These are phyloP conservation scores for Pelargonium citronellum DNA, from an alignment of 441 rosid species.

Conservation along the genomic window DNA sequence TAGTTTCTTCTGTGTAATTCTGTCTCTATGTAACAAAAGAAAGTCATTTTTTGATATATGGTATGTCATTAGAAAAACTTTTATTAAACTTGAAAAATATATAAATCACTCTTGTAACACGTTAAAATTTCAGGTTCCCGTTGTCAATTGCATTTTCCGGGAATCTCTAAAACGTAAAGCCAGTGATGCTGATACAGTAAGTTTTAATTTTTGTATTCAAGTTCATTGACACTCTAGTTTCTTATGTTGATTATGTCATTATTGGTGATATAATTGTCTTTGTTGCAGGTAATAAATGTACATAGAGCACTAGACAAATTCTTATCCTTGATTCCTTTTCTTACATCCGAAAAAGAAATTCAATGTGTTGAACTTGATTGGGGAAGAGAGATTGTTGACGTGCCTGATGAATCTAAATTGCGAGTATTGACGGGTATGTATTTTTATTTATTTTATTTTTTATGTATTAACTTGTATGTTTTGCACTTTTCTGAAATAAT, in stretches of 20 bases:
- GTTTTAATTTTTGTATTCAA: constrained; percentile 20
- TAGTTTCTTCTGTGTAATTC: not conserved
- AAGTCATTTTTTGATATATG: not conserved
- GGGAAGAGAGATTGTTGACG: constrained; percentile 43
- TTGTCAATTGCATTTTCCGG: constrained; percentile 62
- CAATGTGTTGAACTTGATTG: constrained; percentile 42
- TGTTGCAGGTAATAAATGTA: constrained; percentile 56
- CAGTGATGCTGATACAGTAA: constrained; percentile 72
- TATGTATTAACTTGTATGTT: not conserved
- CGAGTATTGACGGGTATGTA: constrained; percentile 61
- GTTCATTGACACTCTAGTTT: not conserved
- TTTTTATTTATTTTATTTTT: not conserved
- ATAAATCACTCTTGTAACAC: not conserved
- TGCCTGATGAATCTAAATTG: constrained; percentile 42
- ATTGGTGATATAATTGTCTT: constrained; percentile 2
- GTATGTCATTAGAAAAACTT: not conserved
- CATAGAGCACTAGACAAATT: constrained; percentile 53
- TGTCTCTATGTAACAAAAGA: not conserved
- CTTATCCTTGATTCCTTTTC: constrained; percentile 49
- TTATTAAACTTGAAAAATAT: not conserved
- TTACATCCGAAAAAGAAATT: constrained; percentile 37
- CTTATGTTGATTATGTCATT: not conserved
- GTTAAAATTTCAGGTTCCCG: constrained; percentile 44
- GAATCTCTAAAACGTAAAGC: constrained; percentile 77
- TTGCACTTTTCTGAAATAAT: too few species aligned